Percentiles rank a stretch among this genome's conserved stretches.
Conservation (phyloP, 192 early-diverging fungal species). For the Pecoramyces ruminantium region DNA sequence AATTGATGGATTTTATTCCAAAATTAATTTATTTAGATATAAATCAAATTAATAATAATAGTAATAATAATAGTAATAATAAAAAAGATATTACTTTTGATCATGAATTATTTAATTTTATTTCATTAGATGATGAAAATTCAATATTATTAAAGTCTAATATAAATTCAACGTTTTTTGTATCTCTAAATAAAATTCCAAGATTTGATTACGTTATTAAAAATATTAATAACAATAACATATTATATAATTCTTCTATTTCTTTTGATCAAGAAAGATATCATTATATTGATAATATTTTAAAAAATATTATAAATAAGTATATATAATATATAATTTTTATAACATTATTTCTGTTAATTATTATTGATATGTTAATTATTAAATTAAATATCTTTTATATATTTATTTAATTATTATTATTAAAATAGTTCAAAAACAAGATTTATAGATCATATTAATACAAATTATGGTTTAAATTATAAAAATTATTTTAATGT, state of each 20-base stretch:
- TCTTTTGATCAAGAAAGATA: not conserved
- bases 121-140: too few species aligned
- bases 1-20: too few species aligned
- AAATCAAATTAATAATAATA: too few species aligned
- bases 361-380: too few species aligned
- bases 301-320: too few species aligned
- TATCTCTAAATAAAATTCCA: not conserved
- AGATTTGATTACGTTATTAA: not conserved
- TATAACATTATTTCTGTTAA: too few species aligned
- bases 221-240: not conserved
- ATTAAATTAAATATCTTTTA: not conserved
- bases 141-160: not conserved
- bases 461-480: not conserved
- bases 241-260: too few species aligned
- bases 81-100: too few species aligned
- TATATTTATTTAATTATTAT: not conserved
- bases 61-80: too few species aligned
- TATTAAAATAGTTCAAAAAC: not conserved
- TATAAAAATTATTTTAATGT: not conserved
- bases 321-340: too few species aligned
- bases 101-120: too few species aligned
- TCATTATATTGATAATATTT: not conserved
- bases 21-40: too few species aligned
- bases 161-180: not conserved
- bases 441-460: not conserved